Conservation (phyloP, 768 basidiomycete species). For the Boletus sp. region DNA sequence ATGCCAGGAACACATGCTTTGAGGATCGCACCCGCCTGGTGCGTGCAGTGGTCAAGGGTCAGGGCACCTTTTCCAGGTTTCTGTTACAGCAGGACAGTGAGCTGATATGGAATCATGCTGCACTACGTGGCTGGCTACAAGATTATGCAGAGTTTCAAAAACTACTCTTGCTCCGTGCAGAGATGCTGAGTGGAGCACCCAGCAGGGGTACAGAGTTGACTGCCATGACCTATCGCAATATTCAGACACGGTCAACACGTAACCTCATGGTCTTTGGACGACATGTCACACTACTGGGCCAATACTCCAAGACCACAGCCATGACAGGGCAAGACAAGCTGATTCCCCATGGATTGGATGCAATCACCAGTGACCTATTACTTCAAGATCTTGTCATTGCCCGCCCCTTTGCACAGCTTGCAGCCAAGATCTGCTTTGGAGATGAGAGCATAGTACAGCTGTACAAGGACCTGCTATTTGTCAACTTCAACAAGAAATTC, state of each 20-base stretch:
- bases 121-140: not conserved
- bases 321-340: not conserved
- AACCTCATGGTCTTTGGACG: not conserved
- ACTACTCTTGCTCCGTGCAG: not conserved
- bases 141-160: conserved; percentile 12
- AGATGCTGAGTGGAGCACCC: conserved; percentile 17
- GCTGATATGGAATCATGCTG: not conserved
- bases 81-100: rapidly evolving
- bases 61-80: not conserved
- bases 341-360: conserved; percentile 3
- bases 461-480: conserved; percentile 17
- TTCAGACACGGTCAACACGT: not conserved
- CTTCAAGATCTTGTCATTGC: not conserved
- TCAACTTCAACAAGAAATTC: conserved; percentile 9
- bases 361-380: not conserved
- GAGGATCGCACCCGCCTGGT: not conserved
- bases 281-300: not conserved
- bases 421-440: not conserved
- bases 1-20: not conserved
- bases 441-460: not conserved
- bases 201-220: conserved; percentile 9
- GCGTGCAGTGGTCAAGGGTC: rapidly evolving
- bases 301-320: not conserved
- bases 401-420: not conserved
- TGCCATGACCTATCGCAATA: not conserved